Evolutionary conservation across 2,329 filamentous ascomycete genomes (phyloP).

Genomic region (Alternaria metachromatica): DNA sequence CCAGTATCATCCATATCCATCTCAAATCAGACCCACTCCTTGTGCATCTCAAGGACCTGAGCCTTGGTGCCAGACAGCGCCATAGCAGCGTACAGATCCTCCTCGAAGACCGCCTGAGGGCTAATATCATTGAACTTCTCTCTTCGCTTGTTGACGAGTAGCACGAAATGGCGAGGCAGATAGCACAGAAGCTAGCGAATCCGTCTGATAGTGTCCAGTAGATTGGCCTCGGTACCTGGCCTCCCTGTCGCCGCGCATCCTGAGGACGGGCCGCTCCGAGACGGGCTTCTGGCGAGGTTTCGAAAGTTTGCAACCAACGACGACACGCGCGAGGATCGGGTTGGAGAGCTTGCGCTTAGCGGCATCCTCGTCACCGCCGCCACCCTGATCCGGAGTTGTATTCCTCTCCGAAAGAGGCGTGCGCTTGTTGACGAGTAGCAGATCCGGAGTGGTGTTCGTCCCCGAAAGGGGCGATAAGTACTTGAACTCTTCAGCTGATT

Average conservation of each 20-base stretch:
- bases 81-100: constrained; percentile 21
- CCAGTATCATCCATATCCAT: neutral
- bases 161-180: neutral
- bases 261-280: neutral
- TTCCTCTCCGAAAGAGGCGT: neutral
- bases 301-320: no score
- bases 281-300: neutral
- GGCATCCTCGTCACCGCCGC: constrained; percentile 13
- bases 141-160: neutral
- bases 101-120: constrained; percentile 18
- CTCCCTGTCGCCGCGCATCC: neutral
- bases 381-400: neutral
- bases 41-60: neutral
- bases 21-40: neutral
- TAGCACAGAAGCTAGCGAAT: neutral
- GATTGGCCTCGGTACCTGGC: neutral
- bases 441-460: neutral
- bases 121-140: constrained; percentile 1
- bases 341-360: constrained; percentile 28
- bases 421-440: neutral
- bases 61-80: neutral
- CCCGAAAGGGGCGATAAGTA: neutral
- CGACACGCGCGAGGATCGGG: no score
- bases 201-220: neutral
- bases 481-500: neutral